Evolutionary conservation across 352 stramenopile species (phyloP).

Genomic region (Peronospora belbahrii): DNA sequence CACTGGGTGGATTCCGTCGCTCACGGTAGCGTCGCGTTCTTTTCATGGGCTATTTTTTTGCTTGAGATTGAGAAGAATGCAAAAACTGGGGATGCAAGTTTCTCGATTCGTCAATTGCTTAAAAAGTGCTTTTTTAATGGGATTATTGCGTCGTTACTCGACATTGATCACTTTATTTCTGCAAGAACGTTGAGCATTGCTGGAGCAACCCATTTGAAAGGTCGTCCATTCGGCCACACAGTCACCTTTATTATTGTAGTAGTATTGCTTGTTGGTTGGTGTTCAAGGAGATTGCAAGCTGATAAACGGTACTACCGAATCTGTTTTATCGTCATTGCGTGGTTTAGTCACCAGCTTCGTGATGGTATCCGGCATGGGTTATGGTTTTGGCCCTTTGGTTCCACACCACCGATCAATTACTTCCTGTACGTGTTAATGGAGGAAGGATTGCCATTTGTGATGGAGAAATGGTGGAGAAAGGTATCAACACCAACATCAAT

Average conservation of each 20-base stretch:
- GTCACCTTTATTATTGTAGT: slow-evolving; percentile 60
- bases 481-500: slow-evolving; percentile 16
- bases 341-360: slow-evolving; percentile 62
- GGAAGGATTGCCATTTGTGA: slow-evolving; percentile 37
- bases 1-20: slow-evolving; percentile 58
- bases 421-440: slow-evolving; percentile 56
- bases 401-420: slow-evolving; percentile 54
- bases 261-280: slow-evolving; percentile 31
- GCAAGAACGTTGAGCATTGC: slow-evolving; percentile 44
- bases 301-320: slow-evolving; percentile 26
- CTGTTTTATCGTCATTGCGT: slow-evolving; percentile 47
- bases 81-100: slow-evolving; percentile 1
- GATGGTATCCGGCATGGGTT: slow-evolving; percentile 53
- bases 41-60: slow-evolving; percentile 54
- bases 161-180: slow-evolving; percentile 71
- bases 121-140: slow-evolving; percentile 36
- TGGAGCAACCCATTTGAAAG: slow-evolving; percentile 47
- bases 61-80: slow-evolving; percentile 24
- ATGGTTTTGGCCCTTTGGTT: slow-evolving; percentile 69
- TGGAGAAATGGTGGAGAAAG: slow-evolving; percentile 31
- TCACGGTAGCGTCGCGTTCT: slow-evolving; percentile 48
- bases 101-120: slow-evolving; percentile 16
- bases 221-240: slow-evolving; percentile 56
- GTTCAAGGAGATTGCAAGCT: slow-evolving; percentile 14
- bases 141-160: slow-evolving; percentile 38